Base-by-base conservation (phyloP, 352 stramenopile genomes). In the Globisporangium takayamanum region DNA sequence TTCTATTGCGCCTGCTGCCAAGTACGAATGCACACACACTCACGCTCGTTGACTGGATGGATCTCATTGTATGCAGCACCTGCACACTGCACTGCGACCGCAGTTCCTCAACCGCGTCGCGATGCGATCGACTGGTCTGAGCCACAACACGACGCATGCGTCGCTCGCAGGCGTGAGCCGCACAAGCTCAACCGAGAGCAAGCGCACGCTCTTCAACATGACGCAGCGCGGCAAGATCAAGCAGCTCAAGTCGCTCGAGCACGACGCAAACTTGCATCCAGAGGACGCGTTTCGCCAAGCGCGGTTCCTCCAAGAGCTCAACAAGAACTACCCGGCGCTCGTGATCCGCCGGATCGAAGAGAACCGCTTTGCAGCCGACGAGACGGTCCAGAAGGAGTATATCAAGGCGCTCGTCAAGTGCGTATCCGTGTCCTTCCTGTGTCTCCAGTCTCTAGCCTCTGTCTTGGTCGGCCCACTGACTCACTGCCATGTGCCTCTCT, bases 371-470 rank as follows among this genome's bases (percentile, higher is more conserved):
- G 86, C 80, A 12, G 47, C 91, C 53, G 83, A 93, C 60, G 84
- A 95, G 42, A 71, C 80, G 42, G 67, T 87, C 16, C 80, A 94
- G 68, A 89, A 91, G 61, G 86, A 95, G 64, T 95, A 95, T 66
- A 83, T 95, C 80, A 95, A 94, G 66, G 86, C 86, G 14, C 77
- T 95, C 25, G 86, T 95, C 62, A 92, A 91, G 81, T 84, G 62
- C 44, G 74, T 30, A 4, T 5, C 7, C 16, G 15, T 20, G 12
- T 14, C 25, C 7, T 18, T 2, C 7, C 25, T 18, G 20, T 51
- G 22, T 51, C 25, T n/a, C 47, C 20, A 11, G 8, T 5, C 1
- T 44, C 25, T 39, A 15, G n/a, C 6, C 33, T 12, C 16, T 26
- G 25, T 5, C n/a, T 3, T 33, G 28, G 28, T 33, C 28, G 28